Evolutionary conservation across 1,284 basidiomycete species (phyloP).

Genomic region (Neonothopanus nambi): DNA sequence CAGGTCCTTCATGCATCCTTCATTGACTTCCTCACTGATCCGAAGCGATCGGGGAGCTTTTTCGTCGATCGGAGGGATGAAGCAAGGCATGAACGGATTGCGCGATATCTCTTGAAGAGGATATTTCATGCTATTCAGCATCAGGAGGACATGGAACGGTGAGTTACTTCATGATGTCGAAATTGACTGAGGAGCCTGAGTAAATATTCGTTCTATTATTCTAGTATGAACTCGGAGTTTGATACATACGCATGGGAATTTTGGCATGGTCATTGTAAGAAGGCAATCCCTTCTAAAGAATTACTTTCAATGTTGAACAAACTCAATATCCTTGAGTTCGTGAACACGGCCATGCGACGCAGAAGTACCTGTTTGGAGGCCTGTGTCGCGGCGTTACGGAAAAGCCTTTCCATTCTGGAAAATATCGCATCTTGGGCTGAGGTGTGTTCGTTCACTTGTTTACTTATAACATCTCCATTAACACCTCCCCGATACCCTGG

Average conservation of each 20-base stretch:
- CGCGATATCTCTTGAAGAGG: not conserved
- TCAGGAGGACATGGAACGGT: not conserved
- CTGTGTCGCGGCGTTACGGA: not conserved
- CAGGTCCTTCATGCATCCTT: conserved; percentile 5
- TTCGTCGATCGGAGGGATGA: not conserved
- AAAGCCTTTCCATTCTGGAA: not conserved
- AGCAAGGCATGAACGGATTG: not conserved
- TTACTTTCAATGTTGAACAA: not conserved
- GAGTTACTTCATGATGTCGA: not conserved
- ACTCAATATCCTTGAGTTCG: not conserved
- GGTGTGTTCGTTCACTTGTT: not conserved
- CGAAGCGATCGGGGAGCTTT: not conserved
- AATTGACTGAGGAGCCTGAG: not conserved
- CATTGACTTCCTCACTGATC: conserved; percentile 8
- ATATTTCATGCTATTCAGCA: not conserved
- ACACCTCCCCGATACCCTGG: not conserved
- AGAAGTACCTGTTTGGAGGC: not conserved
- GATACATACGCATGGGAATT: not conserved
- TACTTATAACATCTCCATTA: not conserved
- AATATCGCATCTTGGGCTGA: not conserved
- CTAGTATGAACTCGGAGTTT: not conserved
- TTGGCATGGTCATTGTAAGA: not conserved
- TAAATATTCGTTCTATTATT: too few species aligned
- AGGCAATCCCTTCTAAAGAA: not conserved
- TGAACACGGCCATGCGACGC: not conserved